Evolutionary conservation across 805 yeast species (phyloP), one percentile per base, ranked within the genome.

Genomic region (Candida insectalens): DNA sequence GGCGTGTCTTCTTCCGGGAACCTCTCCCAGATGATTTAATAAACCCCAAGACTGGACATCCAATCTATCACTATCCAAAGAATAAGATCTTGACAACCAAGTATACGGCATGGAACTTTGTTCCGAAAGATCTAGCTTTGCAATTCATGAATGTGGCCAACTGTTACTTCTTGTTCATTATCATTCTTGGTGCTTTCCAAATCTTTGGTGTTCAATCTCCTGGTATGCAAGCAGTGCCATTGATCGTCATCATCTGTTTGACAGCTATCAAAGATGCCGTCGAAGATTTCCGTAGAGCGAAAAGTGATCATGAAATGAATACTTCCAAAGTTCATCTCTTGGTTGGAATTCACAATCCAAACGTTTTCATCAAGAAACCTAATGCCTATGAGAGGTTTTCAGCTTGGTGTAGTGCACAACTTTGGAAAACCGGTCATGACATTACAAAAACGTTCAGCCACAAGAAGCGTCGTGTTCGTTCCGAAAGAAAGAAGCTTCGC

Each of bases 251-350:
- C 61, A 87, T 82, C 14, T 63, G 66, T 35, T 61, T 82, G 42
- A 82, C 92, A 3, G 88, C 85, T 4, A 50, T 77, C 41, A 78
- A 80, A 48, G 92, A 83, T 56, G 88, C 80, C 0, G 63, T 82
- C 44, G 94, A 82, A 56, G 94, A 82, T 53, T 77, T 71, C 42
- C 65, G 82, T 37, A 67, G 94, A 46, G 69, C 71, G 2, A 45
- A 63, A 3, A 70, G 75, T 26, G 94, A 82, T 53, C 59, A 64
- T 35, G 87, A 81, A 39, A 60, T 82, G 49, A 82, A 82, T 52
- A 77, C 77, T 47, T 67, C 79, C 3, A 65, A 73, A 13, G 71
- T 80, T 9, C 81, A 75, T 48, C 47, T 74, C 19, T 54, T 82
- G 30, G 44, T 51, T 7, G 77, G 81, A 8, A 44, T 75, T 32